Evolutionary conservation across 176 grass and related monocot species (phyloP).

Genomic region (Coix lacrymajobi): DNA sequence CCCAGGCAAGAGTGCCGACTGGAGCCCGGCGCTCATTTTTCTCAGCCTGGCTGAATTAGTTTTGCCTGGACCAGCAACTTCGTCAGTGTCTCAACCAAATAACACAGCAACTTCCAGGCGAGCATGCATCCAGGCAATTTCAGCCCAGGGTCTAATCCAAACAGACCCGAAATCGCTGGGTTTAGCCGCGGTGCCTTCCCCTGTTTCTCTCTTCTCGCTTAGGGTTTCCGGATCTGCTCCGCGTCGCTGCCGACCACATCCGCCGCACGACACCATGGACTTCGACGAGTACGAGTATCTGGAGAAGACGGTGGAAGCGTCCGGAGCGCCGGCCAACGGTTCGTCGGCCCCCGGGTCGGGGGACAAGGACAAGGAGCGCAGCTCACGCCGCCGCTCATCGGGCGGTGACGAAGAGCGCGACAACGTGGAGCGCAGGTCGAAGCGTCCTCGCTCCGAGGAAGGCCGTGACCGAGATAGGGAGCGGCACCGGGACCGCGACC

Average conservation of each 20-base stretch:
- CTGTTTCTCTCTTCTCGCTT: neutral
- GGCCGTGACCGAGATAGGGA: conserved; percentile 35
- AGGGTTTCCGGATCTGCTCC: conserved; percentile 38
- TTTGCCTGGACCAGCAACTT: too few species aligned
- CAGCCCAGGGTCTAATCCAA: too few species aligned
- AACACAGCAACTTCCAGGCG: too few species aligned
- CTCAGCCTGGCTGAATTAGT: too few species aligned
- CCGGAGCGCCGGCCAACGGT: conserved; percentile 45
- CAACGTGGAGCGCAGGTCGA: conserved; percentile 52
- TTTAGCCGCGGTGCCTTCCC: conserved; percentile 11
- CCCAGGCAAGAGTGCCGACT: too few species aligned
- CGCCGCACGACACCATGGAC: conserved; percentile 23
- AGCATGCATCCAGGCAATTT: too few species aligned
- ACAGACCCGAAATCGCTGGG: neutral
- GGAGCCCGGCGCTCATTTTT: too few species aligned
- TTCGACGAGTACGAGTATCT: conserved; percentile 99
- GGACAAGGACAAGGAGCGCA: conserved; percentile 74
- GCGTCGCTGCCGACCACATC: neutral
- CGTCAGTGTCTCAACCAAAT: too few species aligned
- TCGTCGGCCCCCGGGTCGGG: neutral
- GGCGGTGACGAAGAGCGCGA: conserved; percentile 56
- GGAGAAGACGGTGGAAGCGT: conserved; percentile 79
- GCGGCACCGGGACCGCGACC: conserved; percentile 31
- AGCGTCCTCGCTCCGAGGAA: conserved; percentile 61
- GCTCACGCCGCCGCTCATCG: conserved; percentile 40